Evolutionary conservation across 768 basidiomycete genomes (phyloP), one percentile per base, ranked within the genome.

Genomic region (Mycena maculata): DNA sequence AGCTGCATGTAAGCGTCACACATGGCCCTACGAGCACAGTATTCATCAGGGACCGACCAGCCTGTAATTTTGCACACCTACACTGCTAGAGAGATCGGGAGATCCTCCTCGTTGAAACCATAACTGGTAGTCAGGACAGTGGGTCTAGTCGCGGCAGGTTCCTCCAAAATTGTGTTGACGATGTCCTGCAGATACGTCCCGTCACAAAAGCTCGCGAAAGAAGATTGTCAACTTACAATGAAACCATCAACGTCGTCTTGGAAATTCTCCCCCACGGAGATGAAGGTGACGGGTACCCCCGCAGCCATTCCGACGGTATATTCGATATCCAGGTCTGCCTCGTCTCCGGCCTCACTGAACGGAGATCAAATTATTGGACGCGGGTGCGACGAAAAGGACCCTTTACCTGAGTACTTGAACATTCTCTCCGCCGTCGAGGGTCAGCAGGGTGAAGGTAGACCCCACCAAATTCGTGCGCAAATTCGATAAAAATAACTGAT

Each of bases 251-350:
- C 41, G 23, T 53, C 63, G 30, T 65, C 63, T 1, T 25, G 12
- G 27, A 4, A 30, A 15, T 50, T 9, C 1, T 13, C 15, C 6
- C 63, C 63, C 10, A 65, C 63, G 76, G 75, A 13, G 80, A 79
- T 20, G 76, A 79, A 30, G 79, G 81, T 61, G 75, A 80, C 70
- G 68, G 79, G 71, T 77, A 84, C 42, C 71, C 74, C 66, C 76
- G 78, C 22, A 76, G 80, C 1, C 78, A 82, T 2, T 79, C 82
- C 55, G 4, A 65, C 54, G 72, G 74, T 81, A 85, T 83, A 23
- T 71, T 86, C 74, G 5, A 86, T 75, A 69, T 87, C 85, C 5
- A 86, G 77, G 67, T 81, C 62, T 23, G 84, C 81, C 64, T 86
- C 76, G 23, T 60, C 58, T 20, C 76, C 75, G 15, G 76, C 74